Conservation (phyloP, 1,284 basidiomycete genomes). For the Dichomitus squalens region DNA sequence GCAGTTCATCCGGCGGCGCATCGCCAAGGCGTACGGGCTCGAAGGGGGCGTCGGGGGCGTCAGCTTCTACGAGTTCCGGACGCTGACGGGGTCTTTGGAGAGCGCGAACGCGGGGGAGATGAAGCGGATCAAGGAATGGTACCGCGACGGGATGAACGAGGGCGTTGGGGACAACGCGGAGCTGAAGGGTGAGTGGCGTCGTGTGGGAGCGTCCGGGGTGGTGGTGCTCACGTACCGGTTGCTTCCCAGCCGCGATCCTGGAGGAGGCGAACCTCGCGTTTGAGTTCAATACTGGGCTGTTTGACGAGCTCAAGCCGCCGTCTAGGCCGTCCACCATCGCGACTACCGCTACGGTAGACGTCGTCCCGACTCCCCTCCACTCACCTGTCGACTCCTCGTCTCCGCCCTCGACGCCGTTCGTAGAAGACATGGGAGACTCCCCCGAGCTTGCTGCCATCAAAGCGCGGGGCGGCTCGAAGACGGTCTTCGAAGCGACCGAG, state of each 20-base stretch:
- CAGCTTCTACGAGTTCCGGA: slow-evolving; percentile 75
- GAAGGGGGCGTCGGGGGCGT: slow-evolving; percentile 53
- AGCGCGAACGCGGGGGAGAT: slow-evolving; percentile 54
- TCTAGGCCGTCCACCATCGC: slow-evolving; percentile 6
- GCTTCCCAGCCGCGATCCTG: slow-evolving; percentile 44
- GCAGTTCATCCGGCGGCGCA: slow-evolving; percentile 67
- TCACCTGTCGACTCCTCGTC: slow-evolving; percentile 11
- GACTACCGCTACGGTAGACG: slow-evolving; percentile 14
- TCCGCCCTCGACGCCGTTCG: slow-evolving; percentile 26
- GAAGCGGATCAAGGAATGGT: slow-evolving; percentile 79
- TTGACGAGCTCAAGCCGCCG: slow-evolving; percentile 48
- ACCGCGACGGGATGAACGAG: slow-evolving; percentile 71
- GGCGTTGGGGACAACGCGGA: slow-evolving; percentile 56
- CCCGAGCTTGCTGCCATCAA: slow-evolving; percentile 7
- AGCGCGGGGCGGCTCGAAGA: slow-evolving; percentile 19
- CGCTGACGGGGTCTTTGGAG: slow-evolving; percentile 42
- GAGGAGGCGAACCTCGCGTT: slow-evolving; percentile 74
- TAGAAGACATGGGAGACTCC: slow-evolving; percentile 15
- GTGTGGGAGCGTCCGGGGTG: background rate
- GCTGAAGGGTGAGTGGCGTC: slow-evolving; percentile 53
- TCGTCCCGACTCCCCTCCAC: slow-evolving; percentile 26
- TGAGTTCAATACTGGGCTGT: slow-evolving; percentile 67
- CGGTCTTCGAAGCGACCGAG: slow-evolving; percentile 20
- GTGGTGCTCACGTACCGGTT: slow-evolving; percentile 3
- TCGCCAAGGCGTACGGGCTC: slow-evolving; percentile 70